A percentile compares a stretch with the other conserved stretches of the same genome.
phyloP scores from a whole-genome alignment of 768 basidiomycete species.

The Suillus bovinus region DNA sequence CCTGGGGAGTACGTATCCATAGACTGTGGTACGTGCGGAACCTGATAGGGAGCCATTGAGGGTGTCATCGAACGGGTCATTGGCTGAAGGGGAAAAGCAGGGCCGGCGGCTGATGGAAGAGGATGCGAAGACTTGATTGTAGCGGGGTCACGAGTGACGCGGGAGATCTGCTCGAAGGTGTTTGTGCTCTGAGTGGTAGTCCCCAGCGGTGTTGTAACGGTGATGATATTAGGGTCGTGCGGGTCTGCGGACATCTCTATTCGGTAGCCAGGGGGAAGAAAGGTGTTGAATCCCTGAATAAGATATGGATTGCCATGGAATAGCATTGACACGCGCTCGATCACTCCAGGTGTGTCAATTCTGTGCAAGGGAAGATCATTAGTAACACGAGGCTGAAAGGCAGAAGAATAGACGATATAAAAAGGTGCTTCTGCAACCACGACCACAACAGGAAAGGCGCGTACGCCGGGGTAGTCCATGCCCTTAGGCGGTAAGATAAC shows the following conservation, averaged over 20 bases:
- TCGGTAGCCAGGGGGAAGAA: slow-evolving; percentile 90
- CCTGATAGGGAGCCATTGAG: slow-evolving; percentile 53
- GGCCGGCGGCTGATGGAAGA: slow-evolving; percentile 35
- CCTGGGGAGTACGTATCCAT: slow-evolving; percentile 49
- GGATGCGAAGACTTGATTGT: slow-evolving; percentile 16
- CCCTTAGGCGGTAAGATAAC: slow-evolving; percentile 10
- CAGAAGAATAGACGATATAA: slow-evolving; percentile 15
- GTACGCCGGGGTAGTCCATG: neutral
- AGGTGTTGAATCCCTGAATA: slow-evolving; percentile 98
- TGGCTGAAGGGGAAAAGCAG: slow-evolving; percentile 24
- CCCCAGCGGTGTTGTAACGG: slow-evolving; percentile 78
- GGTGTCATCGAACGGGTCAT: slow-evolving; percentile 37
- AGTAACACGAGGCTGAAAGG: slow-evolving; percentile 12
- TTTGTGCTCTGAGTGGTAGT: slow-evolving; percentile 67
- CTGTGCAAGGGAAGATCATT: slow-evolving; percentile 41
- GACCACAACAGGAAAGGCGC: slow-evolving; percentile 2
- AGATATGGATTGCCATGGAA: slow-evolving; percentile 89
- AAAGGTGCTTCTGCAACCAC: neutral
- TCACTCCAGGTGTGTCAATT: slow-evolving; percentile 97
- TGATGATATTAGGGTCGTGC: slow-evolving; percentile 69
- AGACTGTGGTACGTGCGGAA: slow-evolving; percentile 27
- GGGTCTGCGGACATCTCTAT: slow-evolving; percentile 83
- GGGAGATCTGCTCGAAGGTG: slow-evolving; percentile 33
- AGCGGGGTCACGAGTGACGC: slow-evolving; percentile 27
- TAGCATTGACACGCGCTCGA: slow-evolving; percentile 89